Percentiles rank a stretch among this genome's conserved stretches.
These are phyloP conservation scores for Pisolithus tinctorius DNA, from an alignment of 768 basidiomycete genomes.

Conservation along the genomic window DNA sequence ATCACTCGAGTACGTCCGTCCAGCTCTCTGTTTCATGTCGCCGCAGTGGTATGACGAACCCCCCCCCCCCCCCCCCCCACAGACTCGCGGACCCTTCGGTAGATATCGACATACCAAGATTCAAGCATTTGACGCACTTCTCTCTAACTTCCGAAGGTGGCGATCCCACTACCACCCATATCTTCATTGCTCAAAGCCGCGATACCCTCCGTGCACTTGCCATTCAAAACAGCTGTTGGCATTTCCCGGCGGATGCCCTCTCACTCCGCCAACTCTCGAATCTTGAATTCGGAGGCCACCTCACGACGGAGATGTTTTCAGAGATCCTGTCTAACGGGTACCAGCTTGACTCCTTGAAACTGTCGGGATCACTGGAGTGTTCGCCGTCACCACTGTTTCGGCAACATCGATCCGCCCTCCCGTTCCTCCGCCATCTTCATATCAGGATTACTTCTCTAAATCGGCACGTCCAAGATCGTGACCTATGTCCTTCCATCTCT, in stretches of 20 bases:
- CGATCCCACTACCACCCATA: constrained; percentile 31
- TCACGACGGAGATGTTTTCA: constrained; percentile 45
- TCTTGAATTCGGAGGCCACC: constrained; percentile 54
- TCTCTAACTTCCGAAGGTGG: constrained; percentile 44
- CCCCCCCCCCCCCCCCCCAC: no score
- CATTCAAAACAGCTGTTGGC: constrained; percentile 50
- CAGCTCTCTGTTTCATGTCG: not conserved
- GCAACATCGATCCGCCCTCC: constrained; percentile 35
- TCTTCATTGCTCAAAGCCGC: constrained; percentile 49
- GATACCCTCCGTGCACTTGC: constrained; percentile 46
- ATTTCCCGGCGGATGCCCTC: constrained; percentile 47
- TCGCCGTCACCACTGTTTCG: constrained; percentile 46
- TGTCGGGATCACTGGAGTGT: constrained; percentile 51
- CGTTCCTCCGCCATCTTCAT: constrained; percentile 60
- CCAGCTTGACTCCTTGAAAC: constrained; percentile 55
- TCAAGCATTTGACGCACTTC: constrained; percentile 55
- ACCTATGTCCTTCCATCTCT: constrained; percentile 62
- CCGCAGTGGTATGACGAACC: not conserved
- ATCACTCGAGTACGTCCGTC: constrained; percentile 42
- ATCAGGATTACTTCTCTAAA: constrained; percentile 42
- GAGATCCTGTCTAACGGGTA: constrained; percentile 56
- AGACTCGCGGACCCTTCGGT: constrained; percentile 33
- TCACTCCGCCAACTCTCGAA: constrained; percentile 59
- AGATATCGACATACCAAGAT: constrained; percentile 41
- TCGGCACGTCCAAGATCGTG: constrained; percentile 44